Percentiles rank a stretch among this genome's conserved stretches.
These are phyloP conservation scores for Colletotrichum echinochloae DNA, from an alignment of 2,329 filamentous ascomycete species.

Conservation along the genomic window DNA sequence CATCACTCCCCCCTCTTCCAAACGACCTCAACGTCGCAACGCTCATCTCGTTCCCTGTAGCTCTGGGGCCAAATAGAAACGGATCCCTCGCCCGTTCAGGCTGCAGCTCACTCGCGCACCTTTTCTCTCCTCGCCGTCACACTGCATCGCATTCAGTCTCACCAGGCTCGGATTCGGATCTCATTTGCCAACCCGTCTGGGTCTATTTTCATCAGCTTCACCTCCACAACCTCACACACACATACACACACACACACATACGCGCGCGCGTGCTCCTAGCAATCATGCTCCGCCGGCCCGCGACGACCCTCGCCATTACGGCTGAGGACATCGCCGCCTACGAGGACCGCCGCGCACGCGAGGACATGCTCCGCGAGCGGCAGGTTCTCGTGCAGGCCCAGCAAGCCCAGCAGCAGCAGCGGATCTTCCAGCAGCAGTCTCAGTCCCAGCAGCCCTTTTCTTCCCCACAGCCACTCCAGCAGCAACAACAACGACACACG, in stretches of 20 bases:
- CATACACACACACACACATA: neutral
- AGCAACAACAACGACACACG: conserved; percentile 9
- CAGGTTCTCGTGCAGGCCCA: conserved; percentile 39
- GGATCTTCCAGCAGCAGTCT: conserved; percentile 12
- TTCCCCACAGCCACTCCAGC: conserved; percentile 9
- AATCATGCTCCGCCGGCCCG: conserved; percentile 73
- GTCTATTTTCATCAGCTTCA: neutral
- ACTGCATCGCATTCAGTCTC: neutral
- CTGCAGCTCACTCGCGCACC: neutral
- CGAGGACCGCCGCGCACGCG: conserved; percentile 69
- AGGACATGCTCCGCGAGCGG: conserved; percentile 46
- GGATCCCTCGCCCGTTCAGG: neutral
- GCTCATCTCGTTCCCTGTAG: neutral
- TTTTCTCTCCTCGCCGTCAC: neutral
- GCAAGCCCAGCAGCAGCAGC: conserved; percentile 40
- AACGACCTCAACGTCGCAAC: neutral
- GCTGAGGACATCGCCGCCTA: conserved; percentile 77
- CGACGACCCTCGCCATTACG: conserved; percentile 76
- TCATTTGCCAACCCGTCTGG: neutral
- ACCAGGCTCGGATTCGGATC: neutral
- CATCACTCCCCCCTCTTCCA: neutral
- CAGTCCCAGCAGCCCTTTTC: conserved; percentile 30
- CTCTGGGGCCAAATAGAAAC: neutral
- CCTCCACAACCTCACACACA: neutral
- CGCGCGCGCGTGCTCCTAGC: neutral